Conservation (phyloP, 371 early-diverging fungal genomes). For the Umbelopsis sp. region DNA sequence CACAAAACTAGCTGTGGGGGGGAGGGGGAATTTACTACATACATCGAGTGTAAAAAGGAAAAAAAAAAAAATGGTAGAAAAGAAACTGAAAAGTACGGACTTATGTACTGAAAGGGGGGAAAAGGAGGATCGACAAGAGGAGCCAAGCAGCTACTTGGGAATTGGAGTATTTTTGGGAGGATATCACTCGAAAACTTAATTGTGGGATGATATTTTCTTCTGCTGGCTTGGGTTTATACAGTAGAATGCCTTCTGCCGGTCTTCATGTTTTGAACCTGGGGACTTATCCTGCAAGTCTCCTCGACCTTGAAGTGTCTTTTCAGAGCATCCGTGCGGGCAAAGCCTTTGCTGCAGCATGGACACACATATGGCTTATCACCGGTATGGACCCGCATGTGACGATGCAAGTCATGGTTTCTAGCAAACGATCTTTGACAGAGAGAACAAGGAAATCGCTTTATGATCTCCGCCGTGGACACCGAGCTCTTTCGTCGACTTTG, state of each 20-base stretch:
- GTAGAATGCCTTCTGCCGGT: slow-evolving; percentile 6
- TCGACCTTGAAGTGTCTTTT: slow-evolving; percentile 64
- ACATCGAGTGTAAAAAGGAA: too few species aligned
- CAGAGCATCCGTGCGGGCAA: slow-evolving; percentile 71
- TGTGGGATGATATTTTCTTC: neutral
- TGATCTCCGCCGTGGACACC: neutral
- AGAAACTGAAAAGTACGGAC: too few species aligned
- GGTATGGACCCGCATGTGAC: slow-evolving; percentile 60
- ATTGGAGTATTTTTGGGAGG: too few species aligned
- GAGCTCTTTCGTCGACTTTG: neutral
- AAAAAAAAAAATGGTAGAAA: too few species aligned
- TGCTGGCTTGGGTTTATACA: neutral
- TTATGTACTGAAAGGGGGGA: too few species aligned
- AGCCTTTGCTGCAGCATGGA: slow-evolving; percentile 58
- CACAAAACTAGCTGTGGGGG: too few species aligned
- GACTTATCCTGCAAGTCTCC: slow-evolving; percentile 47
- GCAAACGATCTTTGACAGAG: slow-evolving; percentile 42
- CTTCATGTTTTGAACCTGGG: slow-evolving; percentile 52
- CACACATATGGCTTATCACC: slow-evolving; percentile 68
- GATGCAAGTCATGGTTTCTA: slow-evolving; percentile 52
- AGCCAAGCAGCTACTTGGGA: too few species aligned
- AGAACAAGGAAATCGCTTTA: slow-evolving; percentile 31
- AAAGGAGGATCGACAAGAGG: too few species aligned
- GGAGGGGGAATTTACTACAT: too few species aligned
- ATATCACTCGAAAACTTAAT: too few species aligned